Percentiles rank a stretch among this genome's conserved stretches.
phyloP scores from a whole-genome alignment of 495 filamentous ascomycete species.

The Penicillium verhagenii region DNA sequence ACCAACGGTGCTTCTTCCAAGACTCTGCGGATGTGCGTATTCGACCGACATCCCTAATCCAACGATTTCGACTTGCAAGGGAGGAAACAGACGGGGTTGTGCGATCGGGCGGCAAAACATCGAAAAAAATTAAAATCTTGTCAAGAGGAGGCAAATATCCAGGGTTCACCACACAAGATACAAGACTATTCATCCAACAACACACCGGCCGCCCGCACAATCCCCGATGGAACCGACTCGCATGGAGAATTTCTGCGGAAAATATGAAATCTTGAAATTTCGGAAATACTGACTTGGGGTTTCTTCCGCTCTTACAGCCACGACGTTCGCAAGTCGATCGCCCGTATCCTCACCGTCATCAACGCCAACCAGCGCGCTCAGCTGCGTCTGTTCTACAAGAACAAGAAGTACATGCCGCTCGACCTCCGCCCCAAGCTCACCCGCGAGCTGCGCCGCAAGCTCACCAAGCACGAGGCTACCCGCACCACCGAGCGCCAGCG shows the following conservation, averaged over 20 bases:
- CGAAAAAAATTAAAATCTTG: slow-evolving; percentile 10
- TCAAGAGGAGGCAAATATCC: slow-evolving; percentile 2
- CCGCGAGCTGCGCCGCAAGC: slow-evolving; percentile 86
- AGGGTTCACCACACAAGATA: not conserved
- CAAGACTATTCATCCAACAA: not conserved
- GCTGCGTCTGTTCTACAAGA: slow-evolving; percentile 98
- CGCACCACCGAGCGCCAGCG: slow-evolving; percentile 81
- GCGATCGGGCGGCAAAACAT: slow-evolving; percentile 17
- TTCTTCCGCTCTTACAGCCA: slow-evolving; percentile 59
- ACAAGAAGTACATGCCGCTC: slow-evolving; percentile 97
- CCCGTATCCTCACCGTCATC: slow-evolving; percentile 97
- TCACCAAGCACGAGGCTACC: slow-evolving; percentile 85
- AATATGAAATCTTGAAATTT: slow-evolving; percentile 1
- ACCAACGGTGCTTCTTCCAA: slow-evolving; percentile 86
- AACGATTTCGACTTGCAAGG: slow-evolving; percentile 16
- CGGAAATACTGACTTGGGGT: slow-evolving; percentile 23
- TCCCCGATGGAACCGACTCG: slow-evolving; percentile 6
- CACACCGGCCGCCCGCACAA: not conserved
- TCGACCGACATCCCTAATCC: slow-evolving; percentile 17
- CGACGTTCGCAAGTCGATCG: slow-evolving; percentile 99
- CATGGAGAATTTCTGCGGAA: slow-evolving; percentile 1
- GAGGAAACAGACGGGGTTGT: slow-evolving; percentile 16
- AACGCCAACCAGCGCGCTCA: slow-evolving; percentile 97
- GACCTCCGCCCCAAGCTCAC: slow-evolving; percentile 97
- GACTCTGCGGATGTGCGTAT: slow-evolving; percentile 92